Base-by-base conservation (phyloP, 177 flowering plant species). In the Vitis hybrid region DNA sequence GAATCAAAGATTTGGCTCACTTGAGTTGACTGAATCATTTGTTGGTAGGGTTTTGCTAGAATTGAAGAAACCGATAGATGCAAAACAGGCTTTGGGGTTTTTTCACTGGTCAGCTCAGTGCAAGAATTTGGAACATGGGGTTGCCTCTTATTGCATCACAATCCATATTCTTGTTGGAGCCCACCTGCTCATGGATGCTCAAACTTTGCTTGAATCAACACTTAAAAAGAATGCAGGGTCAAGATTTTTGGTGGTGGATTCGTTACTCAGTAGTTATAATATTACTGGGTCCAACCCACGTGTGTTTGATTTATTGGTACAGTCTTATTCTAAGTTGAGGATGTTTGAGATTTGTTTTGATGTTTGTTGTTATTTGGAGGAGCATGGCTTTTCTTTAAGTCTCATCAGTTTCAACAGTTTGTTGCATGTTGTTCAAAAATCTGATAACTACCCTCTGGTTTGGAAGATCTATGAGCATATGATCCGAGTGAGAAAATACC, bases 401-500 rank as follows among this genome's bases (percentile, higher is more conserved):
- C 56, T 94, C 11, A 72, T 62, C 6, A 92, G 78, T 76, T 92
- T 79, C 78, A 94, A 94, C 70, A 74, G 75, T 61, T 71, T 94
- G 80, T 72, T 92, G 61, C 82, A 88, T 67, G 76, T 86, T 35
- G 81, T 76, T 66, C 86, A 81, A 69, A 94, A 81, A 74, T 82
- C 95, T 64, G 85, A 83, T 52, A 50, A 54, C 46, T 56, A 46
- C 62, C 13, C 2, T 49, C 56, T 89, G 69, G 86, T 85, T 32
- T 92, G 98, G 98, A 77, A 74, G 55, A 70, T 94, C 21, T 94
- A 89, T 76, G 94, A 90, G 83, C 83, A 70, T 72, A 88, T 92
- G 93, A 69, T 92, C 19, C 52, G 68, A 50, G 80, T 49, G 18
- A 87, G 91, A 71, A 73, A 56, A 16, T 88, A 79, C 64, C 97